These are phyloP conservation scores for Prunus campanulata DNA, from an alignment of 306 rosid genomes.

Conservation along the genomic window DNA sequence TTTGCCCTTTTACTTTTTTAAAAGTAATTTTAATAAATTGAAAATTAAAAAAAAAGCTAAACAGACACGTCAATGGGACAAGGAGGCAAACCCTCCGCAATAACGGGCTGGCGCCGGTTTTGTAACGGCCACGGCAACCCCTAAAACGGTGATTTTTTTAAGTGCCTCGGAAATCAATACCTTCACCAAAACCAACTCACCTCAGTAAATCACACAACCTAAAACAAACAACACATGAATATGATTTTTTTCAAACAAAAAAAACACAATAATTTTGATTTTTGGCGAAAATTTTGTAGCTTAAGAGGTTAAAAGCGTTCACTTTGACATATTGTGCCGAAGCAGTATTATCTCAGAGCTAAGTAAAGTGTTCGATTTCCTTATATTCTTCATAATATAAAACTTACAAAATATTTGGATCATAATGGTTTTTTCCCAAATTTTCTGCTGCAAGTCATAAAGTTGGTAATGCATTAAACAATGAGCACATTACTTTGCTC, in stretches of 20 bases:
- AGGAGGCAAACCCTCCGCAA: constrained; percentile 50
- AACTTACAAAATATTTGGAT: too few species aligned
- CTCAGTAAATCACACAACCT: not conserved
- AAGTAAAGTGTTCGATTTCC: too few species aligned
- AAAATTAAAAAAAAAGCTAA: not conserved
- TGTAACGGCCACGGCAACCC: constrained; percentile 50
- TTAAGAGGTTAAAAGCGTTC: too few species aligned
- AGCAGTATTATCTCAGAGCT: rapidly evolving
- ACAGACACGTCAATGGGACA: constrained; percentile 46
- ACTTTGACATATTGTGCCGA: too few species aligned
- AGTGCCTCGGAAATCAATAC: not conserved
- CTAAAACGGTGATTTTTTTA: not conserved
- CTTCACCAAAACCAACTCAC: not conserved
- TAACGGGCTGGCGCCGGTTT: constrained; percentile 49
- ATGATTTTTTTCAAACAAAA: not conserved
- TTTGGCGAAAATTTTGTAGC: rapidly evolving
- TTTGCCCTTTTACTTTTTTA: not conserved
- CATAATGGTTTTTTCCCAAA: not conserved
- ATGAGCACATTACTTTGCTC: not conserved
- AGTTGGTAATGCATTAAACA: not conserved
- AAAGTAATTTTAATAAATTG: constrained; percentile 10
- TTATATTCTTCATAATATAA: too few species aligned
- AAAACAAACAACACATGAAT: not conserved
- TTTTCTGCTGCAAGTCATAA: not conserved
- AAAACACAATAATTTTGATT: too few species aligned